These are phyloP conservation scores for Pichia sp. DNA, from an alignment of 1,139 yeast genomes.

Conservation along the genomic window DNA sequence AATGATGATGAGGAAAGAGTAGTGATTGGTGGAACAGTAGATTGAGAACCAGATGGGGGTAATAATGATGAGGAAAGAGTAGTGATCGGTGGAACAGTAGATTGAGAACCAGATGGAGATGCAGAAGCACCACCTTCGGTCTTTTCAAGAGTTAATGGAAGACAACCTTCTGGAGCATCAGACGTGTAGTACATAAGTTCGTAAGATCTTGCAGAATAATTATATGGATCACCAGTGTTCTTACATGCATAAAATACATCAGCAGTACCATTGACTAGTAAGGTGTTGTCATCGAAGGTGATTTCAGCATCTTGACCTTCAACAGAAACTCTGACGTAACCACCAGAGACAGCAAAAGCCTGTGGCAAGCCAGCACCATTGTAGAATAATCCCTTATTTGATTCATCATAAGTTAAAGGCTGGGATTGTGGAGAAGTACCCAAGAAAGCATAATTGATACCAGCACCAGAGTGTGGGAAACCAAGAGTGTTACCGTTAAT, in stretches of 20 bases:
- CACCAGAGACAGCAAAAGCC: constrained; percentile 1
- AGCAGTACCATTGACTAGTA: constrained; percentile 21
- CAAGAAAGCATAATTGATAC: constrained; percentile 41
- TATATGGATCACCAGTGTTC: constrained; percentile 26
- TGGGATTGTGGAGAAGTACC: constrained; percentile 14
- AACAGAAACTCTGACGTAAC: constrained; percentile 17
- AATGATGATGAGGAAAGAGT: too few relatives aligned
- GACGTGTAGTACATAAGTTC: constrained; percentile 24
- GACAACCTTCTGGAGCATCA: constrained; percentile 20
- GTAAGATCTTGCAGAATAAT: constrained; percentile 17
- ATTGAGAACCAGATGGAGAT: neutral
- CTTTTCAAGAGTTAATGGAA: constrained; percentile 11
- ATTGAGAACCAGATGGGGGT: neutral
- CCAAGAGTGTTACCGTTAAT: constrained; percentile 29
- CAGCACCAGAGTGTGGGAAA: constrained; percentile 51
- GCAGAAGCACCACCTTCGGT: neutral
- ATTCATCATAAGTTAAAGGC: constrained; percentile 15
- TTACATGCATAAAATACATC: constrained; percentile 26
- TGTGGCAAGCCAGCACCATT: constrained; percentile 7
- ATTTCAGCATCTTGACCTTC: constrained; percentile 4
- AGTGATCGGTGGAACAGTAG: too few relatives aligned
- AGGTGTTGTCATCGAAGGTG: constrained; percentile 18
- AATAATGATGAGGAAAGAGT: too few relatives aligned
- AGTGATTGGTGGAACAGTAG: too few relatives aligned
- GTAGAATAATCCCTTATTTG: constrained; percentile 2